Percentiles rank a stretch among this genome's conserved stretches.
These are phyloP conservation scores for Pythium phragmiticola DNA, from an alignment of 352 stramenopile species.

Conservation along the genomic window DNA sequence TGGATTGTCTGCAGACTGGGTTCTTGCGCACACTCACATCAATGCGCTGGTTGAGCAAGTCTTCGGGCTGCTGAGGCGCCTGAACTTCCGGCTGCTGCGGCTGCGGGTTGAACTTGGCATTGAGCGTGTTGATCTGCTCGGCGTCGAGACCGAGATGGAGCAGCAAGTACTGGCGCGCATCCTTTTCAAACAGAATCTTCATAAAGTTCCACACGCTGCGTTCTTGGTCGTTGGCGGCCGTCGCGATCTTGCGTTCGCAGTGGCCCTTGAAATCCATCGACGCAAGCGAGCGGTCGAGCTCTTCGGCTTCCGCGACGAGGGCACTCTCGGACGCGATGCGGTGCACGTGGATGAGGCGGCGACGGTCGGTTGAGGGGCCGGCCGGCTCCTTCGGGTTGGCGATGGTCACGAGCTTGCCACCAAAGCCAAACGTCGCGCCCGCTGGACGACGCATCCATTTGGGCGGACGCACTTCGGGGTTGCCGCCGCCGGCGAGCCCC, in stretches of 20 bases:
- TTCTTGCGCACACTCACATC: constrained; percentile 44
- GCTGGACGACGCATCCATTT: constrained; percentile 94
- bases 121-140: constrained; percentile 88
- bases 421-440: constrained; percentile 96
- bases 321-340: constrained; percentile 74
- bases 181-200: constrained; percentile 94
- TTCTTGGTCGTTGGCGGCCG: constrained; percentile 58
- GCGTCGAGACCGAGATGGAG: constrained; percentile 94
- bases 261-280: constrained; percentile 91
- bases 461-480: constrained; percentile 84
- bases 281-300: constrained; percentile 90
- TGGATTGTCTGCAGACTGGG: not conserved
- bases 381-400: constrained; percentile 59
- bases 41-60: constrained; percentile 63
- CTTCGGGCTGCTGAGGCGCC: constrained; percentile 18
- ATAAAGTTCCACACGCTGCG: constrained; percentile 90
- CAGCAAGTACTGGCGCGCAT: constrained; percentile 93
- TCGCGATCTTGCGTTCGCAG: constrained; percentile 88
- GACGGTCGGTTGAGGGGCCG: constrained; percentile 52
- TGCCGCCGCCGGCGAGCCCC: constrained; percentile 74
- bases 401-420: constrained; percentile 93
- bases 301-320: constrained; percentile 85
- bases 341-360: constrained; percentile 79
- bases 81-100: constrained; percentile 26
- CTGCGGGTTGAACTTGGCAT: constrained; percentile 73